Evolutionary conservation across 495 filamentous ascomycete genomes (phyloP).

Genomic region (Penicillium cataractarum): DNA sequence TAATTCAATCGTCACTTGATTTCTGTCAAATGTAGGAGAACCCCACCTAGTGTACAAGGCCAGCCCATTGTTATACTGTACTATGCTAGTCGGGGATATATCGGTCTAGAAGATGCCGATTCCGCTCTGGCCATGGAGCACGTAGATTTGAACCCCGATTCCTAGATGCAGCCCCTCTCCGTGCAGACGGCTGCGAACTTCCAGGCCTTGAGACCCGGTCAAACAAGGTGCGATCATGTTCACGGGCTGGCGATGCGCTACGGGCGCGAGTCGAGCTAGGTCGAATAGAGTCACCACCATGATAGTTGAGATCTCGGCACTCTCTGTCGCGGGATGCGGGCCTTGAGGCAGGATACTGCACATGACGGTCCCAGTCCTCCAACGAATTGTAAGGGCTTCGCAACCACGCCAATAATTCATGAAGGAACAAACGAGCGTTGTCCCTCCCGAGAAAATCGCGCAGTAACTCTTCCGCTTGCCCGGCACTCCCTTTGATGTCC

Average conservation of each 20-base stretch:
- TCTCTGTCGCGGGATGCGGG: not conserved
- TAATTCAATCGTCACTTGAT: not conserved
- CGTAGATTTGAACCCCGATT: slow-evolving; percentile 26
- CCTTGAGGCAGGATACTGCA: slow-evolving; percentile 62
- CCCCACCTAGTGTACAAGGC: not conserved
- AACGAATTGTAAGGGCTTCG: slow-evolving; percentile 73
- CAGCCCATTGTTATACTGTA: not conserved
- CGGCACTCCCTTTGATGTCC: slow-evolving; percentile 82
- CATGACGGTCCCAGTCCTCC: slow-evolving; percentile 78
- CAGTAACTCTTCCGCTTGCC: slow-evolving; percentile 88
- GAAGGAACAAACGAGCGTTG: slow-evolving; percentile 78
- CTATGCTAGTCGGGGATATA: slow-evolving; percentile 43
- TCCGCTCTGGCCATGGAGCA: slow-evolving; percentile 31
- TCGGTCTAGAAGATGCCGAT: slow-evolving; percentile 34
- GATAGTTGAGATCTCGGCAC: not conserved
- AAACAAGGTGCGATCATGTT: slow-evolving; percentile 22
- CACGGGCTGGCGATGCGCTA: slow-evolving; percentile 31
- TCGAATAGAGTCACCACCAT: not conserved
- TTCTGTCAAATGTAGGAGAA: not conserved
- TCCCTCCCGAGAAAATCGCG: slow-evolving; percentile 80
- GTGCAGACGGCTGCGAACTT: not conserved
- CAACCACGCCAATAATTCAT: slow-evolving; percentile 81
- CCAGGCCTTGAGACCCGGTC: slow-evolving; percentile 34
- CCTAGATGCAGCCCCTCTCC: slow-evolving; percentile 10
- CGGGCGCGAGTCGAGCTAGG: slow-evolving; percentile 8